These are phyloP conservation scores for Nemania diffusa DNA, from an alignment of 2,329 filamentous ascomycete species.

Conservation along the genomic window DNA sequence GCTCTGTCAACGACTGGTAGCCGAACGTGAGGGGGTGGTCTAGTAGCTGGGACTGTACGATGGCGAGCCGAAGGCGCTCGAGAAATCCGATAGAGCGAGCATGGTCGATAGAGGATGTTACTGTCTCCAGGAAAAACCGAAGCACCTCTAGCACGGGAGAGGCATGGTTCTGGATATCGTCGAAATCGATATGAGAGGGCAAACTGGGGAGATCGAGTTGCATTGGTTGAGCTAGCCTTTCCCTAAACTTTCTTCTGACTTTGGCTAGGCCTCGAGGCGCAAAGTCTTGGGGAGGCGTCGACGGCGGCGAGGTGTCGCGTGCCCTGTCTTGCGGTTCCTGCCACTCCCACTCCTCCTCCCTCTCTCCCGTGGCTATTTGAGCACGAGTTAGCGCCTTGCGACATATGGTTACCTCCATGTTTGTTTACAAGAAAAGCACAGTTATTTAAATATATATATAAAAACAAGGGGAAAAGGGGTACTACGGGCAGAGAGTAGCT, in stretches of 20 bases:
- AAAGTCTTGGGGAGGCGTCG: slow-evolving; percentile 47
- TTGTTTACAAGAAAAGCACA: too few relatives aligned
- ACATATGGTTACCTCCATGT: not conserved
- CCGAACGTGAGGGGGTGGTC: slow-evolving; percentile 49
- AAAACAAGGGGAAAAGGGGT: not conserved
- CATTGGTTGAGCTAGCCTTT: slow-evolving; percentile 44
- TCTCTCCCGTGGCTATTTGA: slow-evolving; percentile 46
- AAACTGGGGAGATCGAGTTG: slow-evolving; percentile 43
- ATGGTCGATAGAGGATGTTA: slow-evolving; percentile 50
- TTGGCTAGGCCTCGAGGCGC: slow-evolving; percentile 49
- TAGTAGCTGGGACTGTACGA: slow-evolving; percentile 49
- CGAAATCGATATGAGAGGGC: slow-evolving; percentile 41
- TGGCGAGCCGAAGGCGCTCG: slow-evolving; percentile 49
- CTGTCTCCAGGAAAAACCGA: slow-evolving; percentile 45
- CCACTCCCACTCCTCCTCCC: slow-evolving; percentile 44
- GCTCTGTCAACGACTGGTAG: slow-evolving; percentile 40
- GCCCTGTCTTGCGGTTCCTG: slow-evolving; percentile 43
- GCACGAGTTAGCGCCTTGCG: slow-evolving; percentile 37
- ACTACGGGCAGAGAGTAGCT: slow-evolving; percentile 1
- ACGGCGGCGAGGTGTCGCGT: slow-evolving; percentile 46
- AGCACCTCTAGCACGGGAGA: slow-evolving; percentile 44
- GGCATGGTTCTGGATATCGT: slow-evolving; percentile 44
- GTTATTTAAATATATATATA: too few relatives aligned
- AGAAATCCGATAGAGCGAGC: slow-evolving; percentile 48
- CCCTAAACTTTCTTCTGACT: slow-evolving; percentile 47